phyloP scores from a whole-genome alignment of 345 rosid species.

The Physaria fendleri region DNA sequence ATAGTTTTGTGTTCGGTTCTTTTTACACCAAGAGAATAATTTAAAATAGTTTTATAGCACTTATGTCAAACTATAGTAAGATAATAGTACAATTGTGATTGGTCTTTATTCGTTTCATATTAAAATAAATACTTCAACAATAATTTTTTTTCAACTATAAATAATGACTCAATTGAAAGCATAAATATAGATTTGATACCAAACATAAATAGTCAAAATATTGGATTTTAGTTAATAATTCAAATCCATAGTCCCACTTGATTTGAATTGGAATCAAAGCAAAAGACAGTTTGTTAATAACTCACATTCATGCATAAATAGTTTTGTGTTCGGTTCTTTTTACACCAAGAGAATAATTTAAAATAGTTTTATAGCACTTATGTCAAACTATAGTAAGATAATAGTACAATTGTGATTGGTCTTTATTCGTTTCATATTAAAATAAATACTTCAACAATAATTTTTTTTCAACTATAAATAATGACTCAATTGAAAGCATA shows the following conservation, averaged over 20 bases:
- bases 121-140: background rate
- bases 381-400: background rate
- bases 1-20: background rate
- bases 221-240: no score
- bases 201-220: background rate
- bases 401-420: background rate
- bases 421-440: background rate
- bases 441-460: background rate
- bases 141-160: background rate
- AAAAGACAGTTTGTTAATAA: background rate
- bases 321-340: background rate
- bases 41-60: background rate
- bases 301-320: background rate
- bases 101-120: background rate
- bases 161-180: background rate
- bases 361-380: background rate
- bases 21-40: background rate
- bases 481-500: background rate
- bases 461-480: background rate
- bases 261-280: slow-evolving; percentile 13
- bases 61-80: background rate
- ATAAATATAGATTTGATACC: background rate
- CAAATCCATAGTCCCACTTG: slow-evolving; percentile 9
- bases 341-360: background rate
- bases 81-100: background rate